Evolutionary conservation across 345 rosid genomes (phyloP).

Genomic region (Corchorus capsularis): DNA sequence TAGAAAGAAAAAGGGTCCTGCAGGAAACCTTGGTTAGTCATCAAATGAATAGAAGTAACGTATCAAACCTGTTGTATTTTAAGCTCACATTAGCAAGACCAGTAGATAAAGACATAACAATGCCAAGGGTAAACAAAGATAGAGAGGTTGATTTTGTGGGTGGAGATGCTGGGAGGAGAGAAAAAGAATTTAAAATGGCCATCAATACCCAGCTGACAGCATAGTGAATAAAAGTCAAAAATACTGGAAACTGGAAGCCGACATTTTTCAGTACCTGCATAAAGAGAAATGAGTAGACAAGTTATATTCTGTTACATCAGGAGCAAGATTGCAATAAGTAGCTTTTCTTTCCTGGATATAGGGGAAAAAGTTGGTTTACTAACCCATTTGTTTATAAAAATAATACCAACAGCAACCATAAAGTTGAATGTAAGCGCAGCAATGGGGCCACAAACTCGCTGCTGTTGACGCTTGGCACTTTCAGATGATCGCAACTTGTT

Average conservation of each 20-base stretch:
- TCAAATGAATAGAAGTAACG: not conserved
- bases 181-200: conserved; percentile 75
- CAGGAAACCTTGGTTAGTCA: not conserved
- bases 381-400: conserved; percentile 93
- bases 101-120: conserved; percentile 91
- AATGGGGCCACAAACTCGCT: conserved; percentile 57
- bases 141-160: conserved; percentile 62
- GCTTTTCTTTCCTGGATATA: not conserved
- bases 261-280: conserved; percentile 80
- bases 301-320: conserved; percentile 2
- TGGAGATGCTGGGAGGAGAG: conserved; percentile 74
- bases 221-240: conserved; percentile 88
- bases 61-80: conserved; percentile 82
- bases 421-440: conserved; percentile 85
- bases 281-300: not conserved
- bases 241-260: conserved; percentile 86
- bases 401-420: conserved; percentile 70
- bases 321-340: not conserved
- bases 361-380: not conserved
- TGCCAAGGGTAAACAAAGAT: conserved; percentile 68
- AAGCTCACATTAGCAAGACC: conserved; percentile 98
- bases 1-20: conserved; percentile 11
- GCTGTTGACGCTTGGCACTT: conserved; percentile 65
- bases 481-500: conserved; percentile 63
- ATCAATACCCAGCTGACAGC: conserved; percentile 71